Evolutionary conservation across 1,284 basidiomycete genomes (phyloP).

Genomic region (Cryptococcus sp.): DNA sequence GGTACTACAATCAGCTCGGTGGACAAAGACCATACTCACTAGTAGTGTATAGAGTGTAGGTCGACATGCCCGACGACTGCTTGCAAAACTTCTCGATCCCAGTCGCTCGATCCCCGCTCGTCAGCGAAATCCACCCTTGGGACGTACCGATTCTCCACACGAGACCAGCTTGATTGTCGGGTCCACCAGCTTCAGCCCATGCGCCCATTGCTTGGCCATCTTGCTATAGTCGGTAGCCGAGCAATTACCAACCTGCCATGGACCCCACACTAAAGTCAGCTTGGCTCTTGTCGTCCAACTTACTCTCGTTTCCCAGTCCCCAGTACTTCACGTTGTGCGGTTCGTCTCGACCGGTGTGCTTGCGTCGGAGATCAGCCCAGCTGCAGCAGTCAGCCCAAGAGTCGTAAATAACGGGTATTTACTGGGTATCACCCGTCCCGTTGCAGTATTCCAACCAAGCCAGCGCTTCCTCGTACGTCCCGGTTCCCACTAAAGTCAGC

Average conservation of each 20-base stretch:
- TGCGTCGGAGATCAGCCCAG: slow-evolving; percentile 57
- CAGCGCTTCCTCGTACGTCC: slow-evolving; percentile 59
- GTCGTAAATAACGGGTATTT: neutral
- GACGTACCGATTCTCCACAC: slow-evolving; percentile 54
- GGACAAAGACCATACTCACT: slow-evolving; percentile 16
- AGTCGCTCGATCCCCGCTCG: slow-evolving; percentile 37
- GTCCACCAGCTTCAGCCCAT: slow-evolving; percentile 58
- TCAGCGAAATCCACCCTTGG: slow-evolving; percentile 1
- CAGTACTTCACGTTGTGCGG: slow-evolving; percentile 54
- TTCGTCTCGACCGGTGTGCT: slow-evolving; percentile 57
- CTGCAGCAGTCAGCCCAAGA: slow-evolving; percentile 41
- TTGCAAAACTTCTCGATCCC: slow-evolving; percentile 46
- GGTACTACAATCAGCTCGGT: slow-evolving; percentile 21
- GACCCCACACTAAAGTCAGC: slow-evolving; percentile 51
- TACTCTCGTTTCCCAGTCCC: slow-evolving; percentile 49
- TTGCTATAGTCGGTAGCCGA: slow-evolving; percentile 56
- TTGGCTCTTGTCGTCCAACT: slow-evolving; percentile 4
- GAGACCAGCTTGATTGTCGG: slow-evolving; percentile 56
- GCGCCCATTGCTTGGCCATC: slow-evolving; percentile 60
- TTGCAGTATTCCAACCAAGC: slow-evolving; percentile 65
- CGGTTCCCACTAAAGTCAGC: slow-evolving; percentile 52
- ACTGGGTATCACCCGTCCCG: slow-evolving; percentile 45
- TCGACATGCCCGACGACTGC: slow-evolving; percentile 39
- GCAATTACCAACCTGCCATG: slow-evolving; percentile 63
- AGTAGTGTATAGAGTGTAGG: slow-evolving; percentile 46